Base-by-base conservation (phyloP, 139 green algal species). In the Pleodorina starrii region DNA sequence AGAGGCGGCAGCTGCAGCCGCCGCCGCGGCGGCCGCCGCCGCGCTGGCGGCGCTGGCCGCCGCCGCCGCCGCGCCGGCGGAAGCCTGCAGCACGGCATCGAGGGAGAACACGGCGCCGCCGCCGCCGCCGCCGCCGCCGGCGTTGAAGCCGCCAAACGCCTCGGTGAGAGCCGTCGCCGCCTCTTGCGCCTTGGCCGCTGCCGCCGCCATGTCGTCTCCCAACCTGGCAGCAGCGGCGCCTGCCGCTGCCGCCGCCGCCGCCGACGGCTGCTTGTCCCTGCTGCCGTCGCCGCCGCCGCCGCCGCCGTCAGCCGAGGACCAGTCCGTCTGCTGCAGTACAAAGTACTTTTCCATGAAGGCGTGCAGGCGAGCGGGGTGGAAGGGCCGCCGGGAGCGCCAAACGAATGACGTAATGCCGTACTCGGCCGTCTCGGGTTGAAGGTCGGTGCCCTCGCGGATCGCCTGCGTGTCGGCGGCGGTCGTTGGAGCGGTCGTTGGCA, bases 361-460 rank as follows among this genome's bases (percentile, higher is more conserved):
- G 84, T 95, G 93, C 44, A 98, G 85, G 38, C 95, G 87, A 2
- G 46, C 71, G 5, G 96, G 95, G 90, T 98, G 96, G 89, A 98
- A 98, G 80, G 95, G 95, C 59, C 82, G 85, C 48, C 92, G 90
- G 0, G 95, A 78, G 35, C 90, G 74, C 90, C 96, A 98, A 27
- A 98, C 93, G 68, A 96, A 98, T 74, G 66, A 93, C 25, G 66
- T 66, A 48, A 98, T 96, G 66, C 95, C 96, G 76, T 96, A 96
- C 83, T 96, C 93, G 25, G 91, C 77, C 2, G 95, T 95, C 76
- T 95, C 92, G 1, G 94, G 93, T 21, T 77, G 77, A 35, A 93
- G 90, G 27, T 90, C 69, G 25, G 66, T 84, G 27, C 88, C 73
- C 57, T 92, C 77, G 35, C 91, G 63, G 75, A 90, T 75, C 1